A percentile compares a stretch with the other conserved stretches of the same genome.
These are phyloP conservation scores for Reutealis trisperma DNA, from an alignment of 345 rosid species.

Conservation along the genomic window DNA sequence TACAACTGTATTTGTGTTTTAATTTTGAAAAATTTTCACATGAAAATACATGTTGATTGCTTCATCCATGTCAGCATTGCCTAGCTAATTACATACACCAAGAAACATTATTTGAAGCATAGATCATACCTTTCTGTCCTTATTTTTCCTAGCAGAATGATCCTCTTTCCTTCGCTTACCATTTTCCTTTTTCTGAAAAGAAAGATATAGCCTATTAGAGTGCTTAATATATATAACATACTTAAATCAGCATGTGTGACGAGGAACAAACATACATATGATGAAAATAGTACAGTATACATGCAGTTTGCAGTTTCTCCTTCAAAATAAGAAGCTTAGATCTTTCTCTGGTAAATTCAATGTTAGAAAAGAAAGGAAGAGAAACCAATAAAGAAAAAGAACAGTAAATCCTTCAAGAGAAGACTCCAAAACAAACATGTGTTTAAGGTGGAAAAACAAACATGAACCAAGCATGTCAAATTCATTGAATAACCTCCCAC, in stretches of 20 bases:
- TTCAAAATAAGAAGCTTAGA: background rate
- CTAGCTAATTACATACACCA: background rate
- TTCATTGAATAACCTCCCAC: background rate
- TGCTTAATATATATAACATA: background rate
- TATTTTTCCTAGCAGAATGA: slow-evolving; percentile 69
- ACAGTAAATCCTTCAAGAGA: background rate
- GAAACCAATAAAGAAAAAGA: background rate
- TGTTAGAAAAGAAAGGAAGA: background rate
- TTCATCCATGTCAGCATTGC: background rate
- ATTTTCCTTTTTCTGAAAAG: slow-evolving; percentile 70
- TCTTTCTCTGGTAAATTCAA: background rate
- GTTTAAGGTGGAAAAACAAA: background rate
- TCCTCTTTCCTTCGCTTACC: slow-evolving; percentile 87
- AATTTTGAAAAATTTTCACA: background rate
- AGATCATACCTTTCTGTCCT: slow-evolving; percentile 71
- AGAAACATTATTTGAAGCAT: background rate
- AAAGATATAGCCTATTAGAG: slow-evolving; percentile 17
- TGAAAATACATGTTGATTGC: background rate
- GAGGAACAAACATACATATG: background rate
- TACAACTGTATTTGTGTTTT: background rate
- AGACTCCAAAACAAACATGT: background rate
- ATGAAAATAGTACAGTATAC: background rate
- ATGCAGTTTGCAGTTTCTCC: background rate
- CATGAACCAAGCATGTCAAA: background rate
- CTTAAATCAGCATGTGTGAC: background rate